phyloP scores from a whole-genome alignment of 345 rosid genomes.

The Erucastrum elatum region DNA sequence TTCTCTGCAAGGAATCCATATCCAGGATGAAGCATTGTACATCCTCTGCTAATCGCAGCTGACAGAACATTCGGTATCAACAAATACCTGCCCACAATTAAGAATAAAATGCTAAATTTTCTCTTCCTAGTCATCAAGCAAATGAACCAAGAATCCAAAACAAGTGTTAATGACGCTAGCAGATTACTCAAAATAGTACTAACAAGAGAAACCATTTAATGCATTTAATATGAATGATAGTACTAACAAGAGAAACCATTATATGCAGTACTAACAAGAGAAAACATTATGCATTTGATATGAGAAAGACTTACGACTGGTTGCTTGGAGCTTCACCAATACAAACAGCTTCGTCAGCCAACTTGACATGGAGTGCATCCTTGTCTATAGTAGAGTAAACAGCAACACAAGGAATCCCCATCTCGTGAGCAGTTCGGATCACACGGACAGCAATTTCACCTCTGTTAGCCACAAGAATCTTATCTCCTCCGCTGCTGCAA shows the following conservation, averaged over 20 bases:
- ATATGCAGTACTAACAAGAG: no score
- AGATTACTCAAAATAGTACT: no score
- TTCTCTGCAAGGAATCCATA: conserved; percentile 98
- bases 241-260: no score
- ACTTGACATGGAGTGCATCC: conserved; percentile 92
- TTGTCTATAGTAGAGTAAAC: conserved; percentile 94
- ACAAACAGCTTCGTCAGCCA: conserved; percentile 96
- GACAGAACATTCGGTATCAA: conserved; percentile 87
- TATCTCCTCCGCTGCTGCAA: conserved; percentile 64
- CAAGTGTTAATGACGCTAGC: no score
- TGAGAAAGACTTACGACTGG: conserved; percentile 65
- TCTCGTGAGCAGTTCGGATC: conserved; percentile 90
- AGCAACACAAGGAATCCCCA: conserved; percentile 98
- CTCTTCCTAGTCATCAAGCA: not conserved
- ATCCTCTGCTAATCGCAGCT: conserved; percentile 84
- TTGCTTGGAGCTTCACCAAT: conserved; percentile 99
- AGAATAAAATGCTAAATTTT: not conserved
- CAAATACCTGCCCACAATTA: conserved; percentile 58
- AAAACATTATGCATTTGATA: no score
- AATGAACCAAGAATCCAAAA: not conserved
- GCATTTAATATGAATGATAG: no score
- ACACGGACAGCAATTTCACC: conserved; percentile 98
- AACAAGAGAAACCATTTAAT: no score
- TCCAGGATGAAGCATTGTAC: conserved; percentile 99
- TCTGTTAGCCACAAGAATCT: conserved; percentile 90